Evolutionary conservation across 2,329 filamentous ascomycete genomes (phyloP), one percentile per base, ranked within the genome.

Genomic region (Fusarium torulosum): DNA sequence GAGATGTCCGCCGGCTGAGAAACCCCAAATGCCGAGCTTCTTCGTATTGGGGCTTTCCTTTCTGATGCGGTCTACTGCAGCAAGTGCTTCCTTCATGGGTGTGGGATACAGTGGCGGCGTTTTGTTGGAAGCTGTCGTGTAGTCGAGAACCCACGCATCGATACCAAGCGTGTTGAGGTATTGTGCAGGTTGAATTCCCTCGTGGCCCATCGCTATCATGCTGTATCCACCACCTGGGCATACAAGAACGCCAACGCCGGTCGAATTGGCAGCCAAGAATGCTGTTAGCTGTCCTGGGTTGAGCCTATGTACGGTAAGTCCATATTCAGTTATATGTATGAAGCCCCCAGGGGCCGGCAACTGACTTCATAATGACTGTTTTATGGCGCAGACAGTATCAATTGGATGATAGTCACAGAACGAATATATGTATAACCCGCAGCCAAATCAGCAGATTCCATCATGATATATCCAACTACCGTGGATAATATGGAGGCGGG

Each of bases 111-210:
- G 29, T 3, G 66, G 66, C 1, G 66, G 49, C 0, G 66, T 42
- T 23, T 56, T 65, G 13, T 53, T 66, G 4, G 40, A 45, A 1
- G 62, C 42, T 2, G 66, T 69, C 0, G 66, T 67, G 23, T 69
- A 69, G 5, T 63, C 58, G 1, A 69, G 58, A 11, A 69, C 62
- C 66, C 66, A 69, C 1, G 66, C 66, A 38, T 69, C 66, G 19
- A 69, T 67, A 5, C 66, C 66, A 41, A 66, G 61, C 4, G 54
- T 42, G 9, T 59, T 69, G 37, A 69, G 66, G 35, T 53, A 67
- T 3, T 52, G 14, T 20, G 66, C 57, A 17, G 66, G 58, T 4
- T 49, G 43, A 8, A 43, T 31, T 4, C 66, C 66, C n/a, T 69
- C 66, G 14, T 69, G 62, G 1, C 37, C 59, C 11, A 52, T 49